Evolutionary conservation across 2,329 filamentous ascomycete species (phyloP).

Genomic region (Aquanectria penicillioides): DNA sequence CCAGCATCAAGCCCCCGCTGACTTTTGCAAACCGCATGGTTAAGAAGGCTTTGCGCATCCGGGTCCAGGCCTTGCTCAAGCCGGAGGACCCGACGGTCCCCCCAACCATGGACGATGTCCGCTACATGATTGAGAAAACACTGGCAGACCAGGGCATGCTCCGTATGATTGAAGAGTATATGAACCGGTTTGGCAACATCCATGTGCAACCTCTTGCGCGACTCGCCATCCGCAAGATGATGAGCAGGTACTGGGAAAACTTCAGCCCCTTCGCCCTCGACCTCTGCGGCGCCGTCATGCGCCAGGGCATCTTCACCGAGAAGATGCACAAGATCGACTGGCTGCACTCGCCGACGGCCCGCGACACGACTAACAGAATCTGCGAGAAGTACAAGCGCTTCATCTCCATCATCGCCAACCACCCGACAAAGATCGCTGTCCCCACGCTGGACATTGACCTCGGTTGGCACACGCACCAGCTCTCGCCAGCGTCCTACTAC

Average conservation of each 20-base stretch:
- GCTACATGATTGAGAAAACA: constrained; percentile 58
- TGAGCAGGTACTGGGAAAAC: constrained; percentile 77
- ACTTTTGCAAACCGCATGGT: constrained; percentile 70
- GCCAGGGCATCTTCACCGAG: constrained; percentile 73
- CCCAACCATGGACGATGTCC: constrained; percentile 62
- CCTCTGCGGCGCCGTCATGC: constrained; percentile 70
- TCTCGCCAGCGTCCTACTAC: constrained; percentile 72
- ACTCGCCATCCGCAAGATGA: constrained; percentile 70
- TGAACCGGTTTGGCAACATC: neutral
- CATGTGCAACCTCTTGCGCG: constrained; percentile 40
- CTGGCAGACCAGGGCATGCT: constrained; percentile 47
- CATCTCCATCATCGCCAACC: constrained; percentile 63
- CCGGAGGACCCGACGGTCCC: too few species aligned
- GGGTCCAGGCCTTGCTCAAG: constrained; percentile 54
- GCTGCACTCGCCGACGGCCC: constrained; percentile 76
- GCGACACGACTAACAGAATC: constrained; percentile 71
- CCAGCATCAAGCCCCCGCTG: constrained; percentile 39
- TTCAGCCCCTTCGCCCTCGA: constrained; percentile 72
- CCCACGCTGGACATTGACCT: constrained; percentile 81
- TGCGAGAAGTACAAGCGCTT: constrained; percentile 74
- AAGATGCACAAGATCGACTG: constrained; percentile 84
- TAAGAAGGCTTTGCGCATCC: constrained; percentile 53
- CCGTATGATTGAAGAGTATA: constrained; percentile 26
- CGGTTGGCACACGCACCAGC: constrained; percentile 84
- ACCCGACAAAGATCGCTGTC: constrained; percentile 63